Percentiles rank a stretch among this genome's conserved stretches.
Conservation (phyloP, 257 asterid genomes). For the Ophiorrhiza pumila region DNA sequence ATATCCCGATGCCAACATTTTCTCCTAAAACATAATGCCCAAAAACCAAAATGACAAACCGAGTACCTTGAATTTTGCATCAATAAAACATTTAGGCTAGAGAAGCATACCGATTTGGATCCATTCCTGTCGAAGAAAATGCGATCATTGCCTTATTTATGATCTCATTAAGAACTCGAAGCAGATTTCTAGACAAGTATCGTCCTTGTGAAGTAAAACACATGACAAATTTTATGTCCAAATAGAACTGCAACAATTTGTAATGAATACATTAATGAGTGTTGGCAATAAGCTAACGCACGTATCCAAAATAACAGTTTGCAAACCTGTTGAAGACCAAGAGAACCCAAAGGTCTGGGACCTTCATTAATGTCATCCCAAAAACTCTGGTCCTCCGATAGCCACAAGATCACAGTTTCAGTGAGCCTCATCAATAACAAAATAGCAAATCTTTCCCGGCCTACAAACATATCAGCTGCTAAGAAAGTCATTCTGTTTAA, state of each 20-base stretch:
- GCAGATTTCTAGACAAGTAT: conserved; percentile 87
- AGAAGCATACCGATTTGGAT: conserved; percentile 69
- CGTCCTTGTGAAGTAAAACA: conserved; percentile 96
- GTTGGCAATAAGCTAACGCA: neutral
- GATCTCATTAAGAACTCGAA: conserved; percentile 78
- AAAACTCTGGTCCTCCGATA: conserved; percentile 90
- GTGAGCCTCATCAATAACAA: conserved; percentile 93
- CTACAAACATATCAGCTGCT: conserved; percentile 93
- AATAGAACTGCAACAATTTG: conserved; percentile 69
- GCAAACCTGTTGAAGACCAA: conserved; percentile 93
- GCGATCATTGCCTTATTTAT: conserved; percentile 75
- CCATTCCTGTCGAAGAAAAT: conserved; percentile 84
- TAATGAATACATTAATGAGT: conserved; percentile 5
- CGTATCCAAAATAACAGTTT: conserved; percentile 2
- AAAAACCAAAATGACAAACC: neutral
- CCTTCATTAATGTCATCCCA: conserved; percentile 98
- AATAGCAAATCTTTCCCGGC: conserved; percentile 93
- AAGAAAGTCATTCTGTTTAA: conserved; percentile 81
- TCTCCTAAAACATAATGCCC: neutral
- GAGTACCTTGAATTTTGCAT: neutral
- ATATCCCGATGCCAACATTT: neutral
- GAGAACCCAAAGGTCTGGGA: conserved; percentile 76
- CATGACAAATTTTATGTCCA: conserved; percentile 96
- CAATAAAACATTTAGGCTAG: neutral
- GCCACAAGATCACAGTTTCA: conserved; percentile 93